Conservation (phyloP, 1,284 basidiomycete species). For the Sphagnurus paluster region DNA sequence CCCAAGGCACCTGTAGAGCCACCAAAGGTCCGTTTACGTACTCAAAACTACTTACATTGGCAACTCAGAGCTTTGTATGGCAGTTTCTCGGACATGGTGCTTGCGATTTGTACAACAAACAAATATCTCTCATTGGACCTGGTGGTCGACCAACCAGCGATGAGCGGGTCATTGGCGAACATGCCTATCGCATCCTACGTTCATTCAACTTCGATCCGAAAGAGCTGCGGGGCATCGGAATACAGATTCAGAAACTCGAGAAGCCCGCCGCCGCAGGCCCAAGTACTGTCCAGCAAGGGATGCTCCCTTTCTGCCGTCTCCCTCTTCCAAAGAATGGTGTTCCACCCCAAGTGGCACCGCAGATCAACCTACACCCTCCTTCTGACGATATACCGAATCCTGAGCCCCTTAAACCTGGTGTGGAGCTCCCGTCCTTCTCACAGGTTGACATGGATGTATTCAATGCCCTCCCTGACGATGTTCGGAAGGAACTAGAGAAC, state of each 20-base stretch:
- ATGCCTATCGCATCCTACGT: slow-evolving; percentile 76
- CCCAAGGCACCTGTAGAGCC: slow-evolving; percentile 87
- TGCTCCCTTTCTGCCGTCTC: slow-evolving; percentile 50
- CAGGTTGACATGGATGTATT: slow-evolving; percentile 76
- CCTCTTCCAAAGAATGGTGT: slow-evolving; percentile 20
- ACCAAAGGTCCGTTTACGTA: slow-evolving; percentile 69
- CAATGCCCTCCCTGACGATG: slow-evolving; percentile 67
- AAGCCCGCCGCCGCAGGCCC: slow-evolving; percentile 23
- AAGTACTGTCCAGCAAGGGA: slow-evolving; percentile 38
- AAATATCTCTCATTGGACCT: slow-evolving; percentile 56
- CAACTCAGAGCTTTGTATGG: slow-evolving; percentile 4
- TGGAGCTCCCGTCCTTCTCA: slow-evolving; percentile 66
- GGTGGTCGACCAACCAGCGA: slow-evolving; percentile 76
- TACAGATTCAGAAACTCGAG: slow-evolving; percentile 92
- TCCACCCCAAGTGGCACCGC: neutral
- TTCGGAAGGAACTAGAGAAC: slow-evolving; percentile 67
- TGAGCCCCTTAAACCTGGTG: slow-evolving; percentile 12
- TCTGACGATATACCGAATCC: slow-evolving; percentile 10
- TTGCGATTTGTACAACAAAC: slow-evolving; percentile 84
- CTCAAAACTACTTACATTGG: neutral
- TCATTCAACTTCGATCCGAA: slow-evolving; percentile 77
- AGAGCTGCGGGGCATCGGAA: slow-evolving; percentile 91
- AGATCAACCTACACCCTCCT: slow-evolving; percentile 14
- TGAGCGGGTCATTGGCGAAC: slow-evolving; percentile 68
- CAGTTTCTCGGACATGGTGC: slow-evolving; percentile 92